Evolutionary conservation across 768 basidiomycete genomes (phyloP).

Genomic region (Leccinum arenicola): DNA sequence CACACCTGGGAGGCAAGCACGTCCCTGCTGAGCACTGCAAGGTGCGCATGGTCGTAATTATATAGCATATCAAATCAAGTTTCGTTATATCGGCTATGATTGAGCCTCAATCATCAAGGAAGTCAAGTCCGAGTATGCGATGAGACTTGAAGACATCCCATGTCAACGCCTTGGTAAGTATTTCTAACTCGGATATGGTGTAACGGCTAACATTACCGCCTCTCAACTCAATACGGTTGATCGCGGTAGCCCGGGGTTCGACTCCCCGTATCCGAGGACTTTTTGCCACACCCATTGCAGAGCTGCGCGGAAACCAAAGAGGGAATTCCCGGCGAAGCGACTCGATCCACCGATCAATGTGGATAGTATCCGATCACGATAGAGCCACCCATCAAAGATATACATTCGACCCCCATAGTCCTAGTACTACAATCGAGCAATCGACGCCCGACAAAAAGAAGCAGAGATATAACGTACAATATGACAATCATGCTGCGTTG

Average conservation of each 20-base stretch:
- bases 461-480: not conserved
- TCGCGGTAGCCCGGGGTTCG: conserved; percentile 41
- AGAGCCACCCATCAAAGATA: too few relatives aligned
- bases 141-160: too few relatives aligned
- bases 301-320: too few relatives aligned
- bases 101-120: too few relatives aligned
- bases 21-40: conserved; percentile 64
- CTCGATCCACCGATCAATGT: not conserved
- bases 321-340: too few relatives aligned
- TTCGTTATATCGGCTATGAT: too few relatives aligned
- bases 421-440: not conserved
- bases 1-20: conserved; percentile 73
- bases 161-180: rapidly evolving
- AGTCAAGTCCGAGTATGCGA: too few relatives aligned
- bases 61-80: too few relatives aligned
- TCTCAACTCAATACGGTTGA: conserved; percentile 18
- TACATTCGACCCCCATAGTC: too few relatives aligned
- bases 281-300: not conserved
- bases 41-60: conserved; percentile 33
- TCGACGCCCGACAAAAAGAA: not conserved
- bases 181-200: conserved; percentile 48
- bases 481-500: not conserved
- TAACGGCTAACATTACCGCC: conserved; percentile 69
- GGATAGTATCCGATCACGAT: not conserved
- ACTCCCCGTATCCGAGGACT: conserved; percentile 31